Evolutionary conservation across 2,329 filamentous ascomycete genomes (phyloP), one percentile per base, ranked within the genome.

Genomic region (Phaeosphaeriaceae sp.): DNA sequence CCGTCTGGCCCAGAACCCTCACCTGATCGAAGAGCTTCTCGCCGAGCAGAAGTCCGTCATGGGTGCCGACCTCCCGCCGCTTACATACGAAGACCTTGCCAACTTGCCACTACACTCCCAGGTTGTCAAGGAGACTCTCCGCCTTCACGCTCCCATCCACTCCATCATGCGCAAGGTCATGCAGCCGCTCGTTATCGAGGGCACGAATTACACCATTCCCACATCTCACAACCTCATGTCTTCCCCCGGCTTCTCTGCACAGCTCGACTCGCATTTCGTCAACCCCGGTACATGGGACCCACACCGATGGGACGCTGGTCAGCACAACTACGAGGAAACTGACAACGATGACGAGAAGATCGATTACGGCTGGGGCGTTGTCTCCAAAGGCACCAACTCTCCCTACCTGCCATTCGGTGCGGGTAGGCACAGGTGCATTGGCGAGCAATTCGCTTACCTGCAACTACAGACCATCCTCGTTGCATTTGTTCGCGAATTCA

Each of bases 381-480:
- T 97, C 67, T 94, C 88, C 84, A 97, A 97, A 84, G 94, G 94
- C 56, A 90, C 92, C 15, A 88, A 88, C 59, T 96, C 91, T 53
- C 94, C 94, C 0, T 98, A 97, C 78, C 87, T 98, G 49, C 94
- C 94, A 1, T 98, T 98, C 75, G 94, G 94, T 58, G 94, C 94
- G 28, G 94, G 94, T 44, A 86, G 94, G 67, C 94, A 98, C 80
- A 86, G 94, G 66, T 98, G 94, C 80, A 97, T 98, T 74, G 94
- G 94, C 66, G 94, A 98, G 84, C 93, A 97, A 74, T 98, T 97
- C 78, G 94, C 94, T 68, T 97, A 96, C 76, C 85, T 96, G 58
- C 94, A 98, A 81, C 84, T 98, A 63, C 90, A 94, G 76, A 93
- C 92, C 47, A 96, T 98, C 66, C 83, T 90, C 13, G 92, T 89